phyloP scores from a whole-genome alignment of 1,284 basidiomycete genomes.

The Ganoderma sinense region DNA sequence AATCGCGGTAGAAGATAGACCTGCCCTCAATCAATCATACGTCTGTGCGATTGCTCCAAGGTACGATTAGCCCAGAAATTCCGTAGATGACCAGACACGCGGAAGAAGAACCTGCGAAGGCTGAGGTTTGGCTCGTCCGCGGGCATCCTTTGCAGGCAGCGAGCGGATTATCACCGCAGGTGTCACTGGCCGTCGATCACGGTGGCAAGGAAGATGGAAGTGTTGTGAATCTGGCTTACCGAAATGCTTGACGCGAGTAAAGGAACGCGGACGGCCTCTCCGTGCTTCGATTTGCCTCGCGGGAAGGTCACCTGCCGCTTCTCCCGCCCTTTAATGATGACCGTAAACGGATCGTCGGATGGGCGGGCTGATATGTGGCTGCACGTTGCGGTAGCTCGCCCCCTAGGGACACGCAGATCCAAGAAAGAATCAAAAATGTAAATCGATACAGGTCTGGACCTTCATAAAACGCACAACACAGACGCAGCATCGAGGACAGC shows the following conservation, averaged over 20 bases:
- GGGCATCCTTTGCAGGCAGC: neutral
- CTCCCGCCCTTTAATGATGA: neutral
- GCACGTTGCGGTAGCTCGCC: neutral
- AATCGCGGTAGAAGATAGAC: neutral
- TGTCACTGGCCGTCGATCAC: neutral
- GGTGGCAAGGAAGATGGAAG: neutral
- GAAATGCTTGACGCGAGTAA: neutral
- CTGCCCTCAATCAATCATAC: neutral
- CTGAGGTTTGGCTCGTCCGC: neutral
- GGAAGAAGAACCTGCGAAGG: neutral
- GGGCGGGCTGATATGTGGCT: neutral
- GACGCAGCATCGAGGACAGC: slow-evolving; percentile 10
- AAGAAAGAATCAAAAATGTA: neutral
- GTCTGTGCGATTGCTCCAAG: neutral
- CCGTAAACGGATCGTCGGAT: neutral
- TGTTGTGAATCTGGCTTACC: neutral
- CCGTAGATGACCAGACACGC: neutral
- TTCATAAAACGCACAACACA: neutral
- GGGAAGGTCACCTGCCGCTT: neutral
- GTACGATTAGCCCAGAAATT: neutral
- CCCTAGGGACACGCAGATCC: neutral
- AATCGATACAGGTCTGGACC: neutral
- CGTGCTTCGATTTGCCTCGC: neutral
- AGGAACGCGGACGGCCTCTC: neutral
- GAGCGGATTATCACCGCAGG: neutral